A percentile compares a stretch with the other conserved stretches of the same genome.
These are phyloP conservation scores for Candida mesenterica DNA, from an alignment of 1,139 yeast species.

Conservation along the genomic window DNA sequence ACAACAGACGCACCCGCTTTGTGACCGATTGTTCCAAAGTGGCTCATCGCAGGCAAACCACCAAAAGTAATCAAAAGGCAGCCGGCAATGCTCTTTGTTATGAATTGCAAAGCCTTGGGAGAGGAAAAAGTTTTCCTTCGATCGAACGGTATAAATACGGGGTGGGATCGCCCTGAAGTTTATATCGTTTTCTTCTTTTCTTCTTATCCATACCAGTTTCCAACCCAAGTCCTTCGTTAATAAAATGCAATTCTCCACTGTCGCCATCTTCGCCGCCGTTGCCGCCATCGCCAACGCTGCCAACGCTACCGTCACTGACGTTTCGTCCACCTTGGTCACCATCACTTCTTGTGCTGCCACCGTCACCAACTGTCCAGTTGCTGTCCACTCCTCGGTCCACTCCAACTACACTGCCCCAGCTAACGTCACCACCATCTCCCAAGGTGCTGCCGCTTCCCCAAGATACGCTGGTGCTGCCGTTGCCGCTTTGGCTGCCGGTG, in stretches of 20 bases:
- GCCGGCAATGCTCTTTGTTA: too few species aligned
- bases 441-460: constrained; percentile 17
- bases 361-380: constrained; percentile 28
- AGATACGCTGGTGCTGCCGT: constrained; percentile 26
- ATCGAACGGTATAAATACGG: not conserved
- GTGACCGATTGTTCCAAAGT: too few species aligned
- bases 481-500: constrained; percentile 34
- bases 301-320: constrained; percentile 19
- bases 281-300: constrained; percentile 24
- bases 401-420: constrained; percentile 21
- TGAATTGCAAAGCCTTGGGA: too few species aligned
- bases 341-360: constrained; percentile 25
- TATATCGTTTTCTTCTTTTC: constrained; percentile 1
- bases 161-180: too few species aligned
- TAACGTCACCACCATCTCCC: constrained; percentile 17
- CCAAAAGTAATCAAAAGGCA: too few species aligned
- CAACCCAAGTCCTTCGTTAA: constrained; percentile 25
- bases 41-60: too few species aligned
- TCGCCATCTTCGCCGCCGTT: constrained; percentile 23
- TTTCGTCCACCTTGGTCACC: constrained; percentile 23
- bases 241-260: constrained; percentile 27
- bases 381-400: constrained; percentile 21
- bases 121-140: not conserved
- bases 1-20: too few species aligned
- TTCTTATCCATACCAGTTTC: constrained; percentile 14